Percentiles rank a stretch among this genome's conserved stretches.
Evolutionary conservation across 768 basidiomycete species (phyloP).

Genomic region (Russula vinacea): DNA sequence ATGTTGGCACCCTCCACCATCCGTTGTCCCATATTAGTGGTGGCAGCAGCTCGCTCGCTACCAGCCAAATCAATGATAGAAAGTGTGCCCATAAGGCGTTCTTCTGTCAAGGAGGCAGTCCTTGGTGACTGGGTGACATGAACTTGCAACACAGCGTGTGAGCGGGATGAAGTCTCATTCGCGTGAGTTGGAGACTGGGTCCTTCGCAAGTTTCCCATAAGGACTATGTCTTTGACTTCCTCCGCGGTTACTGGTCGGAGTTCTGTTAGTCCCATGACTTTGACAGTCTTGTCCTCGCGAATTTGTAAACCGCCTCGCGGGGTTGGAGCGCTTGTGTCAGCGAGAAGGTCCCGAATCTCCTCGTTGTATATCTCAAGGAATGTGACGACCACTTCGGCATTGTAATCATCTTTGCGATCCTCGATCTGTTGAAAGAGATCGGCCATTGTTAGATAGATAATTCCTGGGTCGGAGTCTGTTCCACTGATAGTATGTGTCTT

Average conservation of each 20-base stretch:
- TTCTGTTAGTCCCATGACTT: constrained; percentile 82
- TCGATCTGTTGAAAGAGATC: constrained; percentile 94
- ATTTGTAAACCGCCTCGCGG: constrained; percentile 87
- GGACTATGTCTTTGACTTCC: constrained; percentile 91
- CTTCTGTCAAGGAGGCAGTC: constrained; percentile 79
- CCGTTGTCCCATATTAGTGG: constrained; percentile 94
- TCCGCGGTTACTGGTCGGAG: constrained; percentile 78
- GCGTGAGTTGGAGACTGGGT: constrained; percentile 95
- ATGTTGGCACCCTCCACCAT: constrained; percentile 99
- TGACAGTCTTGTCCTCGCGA: constrained; percentile 91
- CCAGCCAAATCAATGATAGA: constrained; percentile 99
- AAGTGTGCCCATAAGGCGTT: constrained; percentile 82
- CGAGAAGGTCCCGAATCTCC: constrained; percentile 92
- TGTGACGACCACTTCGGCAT: constrained; percentile 84
- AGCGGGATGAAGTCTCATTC: constrained; percentile 94
- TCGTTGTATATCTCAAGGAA: constrained; percentile 99
- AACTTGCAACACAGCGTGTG: constrained; percentile 96
- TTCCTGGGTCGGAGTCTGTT: constrained; percentile 79
- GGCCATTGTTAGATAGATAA: constrained; percentile 96
- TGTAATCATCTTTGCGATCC: constrained; percentile 80
- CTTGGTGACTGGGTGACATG: constrained; percentile 86
- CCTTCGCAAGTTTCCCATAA: constrained; percentile 81
- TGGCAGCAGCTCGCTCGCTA: constrained; percentile 94
- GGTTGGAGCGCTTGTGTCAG: constrained; percentile 59
- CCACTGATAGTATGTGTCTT: constrained; percentile 99